Base-by-base conservation (phyloP, 2,329 filamentous ascomycete genomes). In the Pleomassaria siparia region DNA sequence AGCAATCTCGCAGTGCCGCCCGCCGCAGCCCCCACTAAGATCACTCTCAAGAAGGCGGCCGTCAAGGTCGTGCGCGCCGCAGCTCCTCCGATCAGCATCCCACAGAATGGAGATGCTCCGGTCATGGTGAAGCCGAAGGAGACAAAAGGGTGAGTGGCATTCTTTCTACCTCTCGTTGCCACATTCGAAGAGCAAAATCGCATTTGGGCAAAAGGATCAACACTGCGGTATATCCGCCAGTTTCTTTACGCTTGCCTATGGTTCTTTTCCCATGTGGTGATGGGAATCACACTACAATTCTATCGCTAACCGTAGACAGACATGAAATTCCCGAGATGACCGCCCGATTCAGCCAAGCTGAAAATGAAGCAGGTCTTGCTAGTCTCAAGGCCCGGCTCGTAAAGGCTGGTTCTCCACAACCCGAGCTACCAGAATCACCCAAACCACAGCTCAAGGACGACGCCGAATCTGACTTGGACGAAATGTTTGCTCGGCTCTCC, bases 11-110 rank as follows among this genome's bases (percentile, higher is more conserved):
- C 63, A 10, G 41, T 61, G 1, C 62, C 64, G 50, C 60, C 62
- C 39, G 46, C 57, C 1, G 47, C 54, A 4, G 41, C 44, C 8
- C 7, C 49, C 1, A 45, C 53, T 18, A 52, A 40, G 4, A 36
- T 66, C 29, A 63, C 53, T 42, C 49, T 67, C n/a, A 67, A 66
- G 50, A 69, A 65, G 49, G 46, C 49, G 1, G 53, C 59, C 0
- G 60, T 66, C 44, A 64, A 61, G 50, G 55, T 67, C 1, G 59
- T 63, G 6, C 33, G 58, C 13, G 45, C 55, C 25, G 56, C 59
- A 26, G 40, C 40, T 3, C 29, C 25, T 11, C n/a, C 25, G 22
- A 11, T 43, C n/a, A 26, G 36, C 32, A 7, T 47, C 4, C 42
- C 51, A 11, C 3, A 12, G 16, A 43, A 20, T 13, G 25, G 28